Evolutionary conservation across 495 filamentous ascomycete species (phyloP), one percentile per base, ranked within the genome.

Genomic region (Astrothelium macrocarpum): DNA sequence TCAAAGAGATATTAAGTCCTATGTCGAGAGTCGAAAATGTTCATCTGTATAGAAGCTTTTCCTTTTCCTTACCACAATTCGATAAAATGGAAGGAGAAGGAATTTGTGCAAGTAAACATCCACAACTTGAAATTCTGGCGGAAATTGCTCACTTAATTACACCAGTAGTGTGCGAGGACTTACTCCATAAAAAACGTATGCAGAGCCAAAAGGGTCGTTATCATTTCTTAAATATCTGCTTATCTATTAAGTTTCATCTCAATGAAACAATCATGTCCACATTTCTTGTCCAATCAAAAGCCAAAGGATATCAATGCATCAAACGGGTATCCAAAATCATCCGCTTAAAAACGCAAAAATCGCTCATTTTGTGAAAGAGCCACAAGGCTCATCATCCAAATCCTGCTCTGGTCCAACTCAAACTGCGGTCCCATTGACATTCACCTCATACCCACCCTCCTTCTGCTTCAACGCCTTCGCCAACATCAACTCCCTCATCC

Each of bases 401-500:
- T 59, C 56, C 61, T 16, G 11, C 4, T 53, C 9, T 62, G 20
- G 9, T 43, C n/a, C 3, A 3, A 46, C 23, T 69, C 81, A 91
- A 68, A 95, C 82, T 76, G 84, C 84, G 68, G 84, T 84, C 20
- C 92, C 93, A 72, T 97, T 96, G 58, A 95, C 79, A 62, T 84
- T 85, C 64, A 96, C 78, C 72, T 87, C 85, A 59, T 83, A 95
- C 10, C 92, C 92, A 66, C 88, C 85, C 18, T 86, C 85, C 77
- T 90, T 90, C 71, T 89, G 87, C 77, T 84, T 87, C 63, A 91
- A 76, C 25, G 93, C 92, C 73, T 92, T 96, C 3, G 93, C 92
- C 26, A 98, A 84, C 94, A 98, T 97, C 59, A 98, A 75, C 80
- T 97, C 91, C 1, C 94, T 78, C 94, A 97, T 96, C 94, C 94